Base-by-base conservation (phyloP, 169 alveolate genomes). In the Cyclospora cayetanensis region DNA sequence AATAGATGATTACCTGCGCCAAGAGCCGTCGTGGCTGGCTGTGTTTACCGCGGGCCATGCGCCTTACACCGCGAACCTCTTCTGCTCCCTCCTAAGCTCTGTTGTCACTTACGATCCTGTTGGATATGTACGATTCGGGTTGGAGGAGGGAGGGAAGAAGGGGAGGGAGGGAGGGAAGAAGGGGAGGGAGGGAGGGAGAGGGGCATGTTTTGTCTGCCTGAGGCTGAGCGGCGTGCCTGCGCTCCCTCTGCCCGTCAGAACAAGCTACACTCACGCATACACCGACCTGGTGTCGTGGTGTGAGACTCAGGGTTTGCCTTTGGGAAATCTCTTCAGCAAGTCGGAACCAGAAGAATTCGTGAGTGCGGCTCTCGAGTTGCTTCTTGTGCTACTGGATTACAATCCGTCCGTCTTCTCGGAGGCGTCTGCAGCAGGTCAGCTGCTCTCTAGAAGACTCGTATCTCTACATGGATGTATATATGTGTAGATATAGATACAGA, bases 31-130 rank as follows among this genome's bases (percentile, higher is more conserved):
- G 27, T 80, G 90, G 90, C 46, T 80, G 70, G 43, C 70, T 15
- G 50, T 46, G n/a, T 42, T 43, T 2, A 80, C 90, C 1, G 90
- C 72, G 1, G 92, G 92, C 37, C 39, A 87, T 65, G 72, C 41
- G 20, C 92, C 92, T 0, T 87, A 87, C 63, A 87, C 92, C 4
- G 90, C 70, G 0, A 52, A 76, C 41, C 35, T 72, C 34, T 72
- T 72, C 37, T 72, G 84, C 20, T 72, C 84, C 0, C 84, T 72
- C 4, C 60, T 72, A 29, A 31, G 53, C 22, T 7, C 41, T 60
- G 60, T 41, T 4, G 35, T 41, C 37, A 5, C 84, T 11, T 5
- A 41, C 37, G 84, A 72, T 4, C 25, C 84, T 27, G 72, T 60
- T 27, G 72, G 72, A 12, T 60, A 12, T 25, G 31, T 12, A 5